Base-by-base conservation (phyloP, 2,329 filamentous ascomycete genomes). In the Diaporthe nobilis region DNA sequence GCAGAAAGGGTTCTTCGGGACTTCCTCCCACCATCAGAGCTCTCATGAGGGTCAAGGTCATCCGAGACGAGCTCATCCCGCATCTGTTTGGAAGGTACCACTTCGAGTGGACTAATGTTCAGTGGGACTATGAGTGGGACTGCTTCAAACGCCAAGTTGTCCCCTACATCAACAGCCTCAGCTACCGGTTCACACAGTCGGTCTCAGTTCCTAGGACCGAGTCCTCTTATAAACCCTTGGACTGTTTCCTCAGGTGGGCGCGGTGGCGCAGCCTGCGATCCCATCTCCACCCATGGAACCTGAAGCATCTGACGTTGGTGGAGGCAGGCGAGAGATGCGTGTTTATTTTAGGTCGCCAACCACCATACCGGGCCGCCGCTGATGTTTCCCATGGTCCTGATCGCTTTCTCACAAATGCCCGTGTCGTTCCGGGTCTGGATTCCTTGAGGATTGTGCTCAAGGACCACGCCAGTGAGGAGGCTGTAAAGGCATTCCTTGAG, bases 211-310 rank as follows among this genome's bases (percentile, higher is more conserved):
- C 57, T 2, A 12, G 20, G 3, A 10, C 0, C 4, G 1, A 22
- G 1, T 2, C 5, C 7, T 20, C 25, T 37, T n/a, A 4, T 17
- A 13, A 34, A 4, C 42, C 9, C 4, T 17, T 67, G 6, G 1
- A 1, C 3, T 1, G 1, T 8, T 3, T 68, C 13, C 44, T 68
- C 31, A 10, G 6, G 1, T 68, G 63, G 63, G 22, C 31, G 31
- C 63, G 63, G 6, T 68, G 44, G 44, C 63, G 63, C 44, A 68
- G 63, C 22, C 22, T 10, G 47, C 63, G 63, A 7, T 2, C 63
- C 2, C 63, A 68, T 34, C 28, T 68, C 25, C 20, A 37, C 28
- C 63, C 63, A 9, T 68, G 63, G 63, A 13, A 39, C 3, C 63
- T 68, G 22, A 68, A 53, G 47, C 12, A 15, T 0, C 22, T 68